Conservation (phyloP, 2,329 filamentous ascomycete species). For the Fusarium nygamai region DNA sequence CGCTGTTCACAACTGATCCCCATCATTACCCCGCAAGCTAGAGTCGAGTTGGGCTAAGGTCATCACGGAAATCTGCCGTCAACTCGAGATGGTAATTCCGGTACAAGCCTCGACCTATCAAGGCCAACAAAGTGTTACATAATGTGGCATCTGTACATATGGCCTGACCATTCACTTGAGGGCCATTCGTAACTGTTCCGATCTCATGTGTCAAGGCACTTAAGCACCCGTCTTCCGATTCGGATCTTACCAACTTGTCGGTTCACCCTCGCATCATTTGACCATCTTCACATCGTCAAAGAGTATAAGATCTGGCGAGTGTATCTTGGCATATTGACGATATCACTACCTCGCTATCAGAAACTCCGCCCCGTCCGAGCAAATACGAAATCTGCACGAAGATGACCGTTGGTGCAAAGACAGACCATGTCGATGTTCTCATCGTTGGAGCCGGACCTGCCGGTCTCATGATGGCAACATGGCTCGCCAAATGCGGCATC, state of each 20-base stretch:
- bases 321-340: not conserved
- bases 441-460: constrained; percentile 1
- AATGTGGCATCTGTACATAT: not conserved
- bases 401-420: not conserved
- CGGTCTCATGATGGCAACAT: constrained; percentile 6
- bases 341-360: not conserved
- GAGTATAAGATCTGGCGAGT: not conserved
- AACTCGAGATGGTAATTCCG: not conserved
- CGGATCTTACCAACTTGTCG: not conserved
- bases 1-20: rapidly evolving
- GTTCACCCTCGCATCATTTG: not conserved
- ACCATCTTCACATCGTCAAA: too few species aligned
- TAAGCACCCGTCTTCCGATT: not conserved
- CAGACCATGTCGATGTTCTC: not conserved
- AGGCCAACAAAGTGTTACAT: not conserved
- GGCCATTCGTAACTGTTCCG: not conserved
- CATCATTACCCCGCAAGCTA: not conserved
- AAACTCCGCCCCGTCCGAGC: rapidly evolving
- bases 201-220: not conserved
- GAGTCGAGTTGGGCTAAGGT: not conserved
- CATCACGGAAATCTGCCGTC: not conserved
- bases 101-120: not conserved
- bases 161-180: not conserved
- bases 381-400: not conserved
- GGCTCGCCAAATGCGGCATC: constrained; percentile 16